phyloP scores from a whole-genome alignment of 2,329 filamentous ascomycete genomes.

The Cercospora citrullina region DNA sequence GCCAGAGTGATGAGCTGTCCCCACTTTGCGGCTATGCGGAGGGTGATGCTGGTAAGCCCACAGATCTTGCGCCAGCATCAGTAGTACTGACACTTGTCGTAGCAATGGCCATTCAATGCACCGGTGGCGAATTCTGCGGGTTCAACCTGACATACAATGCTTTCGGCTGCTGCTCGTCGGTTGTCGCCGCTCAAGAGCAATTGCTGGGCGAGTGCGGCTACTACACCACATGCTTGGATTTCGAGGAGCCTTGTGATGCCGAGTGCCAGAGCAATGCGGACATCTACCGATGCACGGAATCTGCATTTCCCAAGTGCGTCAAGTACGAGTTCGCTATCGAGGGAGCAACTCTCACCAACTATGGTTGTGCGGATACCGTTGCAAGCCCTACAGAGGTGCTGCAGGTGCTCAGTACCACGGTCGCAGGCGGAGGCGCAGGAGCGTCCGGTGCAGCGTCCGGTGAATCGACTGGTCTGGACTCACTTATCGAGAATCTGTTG shows the following conservation, averaged over 20 bases:
- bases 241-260: neutral
- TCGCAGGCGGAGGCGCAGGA: neutral
- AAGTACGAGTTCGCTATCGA: neutral
- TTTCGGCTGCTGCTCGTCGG: neutral
- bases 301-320: neutral
- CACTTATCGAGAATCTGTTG: neutral
- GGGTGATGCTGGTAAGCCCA: neutral
- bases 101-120: neutral
- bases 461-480: neutral
- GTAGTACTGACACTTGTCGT: neutral
- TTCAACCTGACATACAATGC: neutral
- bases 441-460: neutral
- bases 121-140: neutral
- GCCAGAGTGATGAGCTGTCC: neutral
- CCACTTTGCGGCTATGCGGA: neutral
- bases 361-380: neutral
- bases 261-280: neutral
- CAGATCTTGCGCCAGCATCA: neutral
- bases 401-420: neutral
- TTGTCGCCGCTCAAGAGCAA: neutral
- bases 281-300: neutral
- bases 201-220: neutral
- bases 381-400: neutral
- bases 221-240: neutral
- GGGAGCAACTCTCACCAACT: neutral